Evolutionary conservation across 345 rosid genomes (phyloP).

Genomic region (Turritis glabra): DNA sequence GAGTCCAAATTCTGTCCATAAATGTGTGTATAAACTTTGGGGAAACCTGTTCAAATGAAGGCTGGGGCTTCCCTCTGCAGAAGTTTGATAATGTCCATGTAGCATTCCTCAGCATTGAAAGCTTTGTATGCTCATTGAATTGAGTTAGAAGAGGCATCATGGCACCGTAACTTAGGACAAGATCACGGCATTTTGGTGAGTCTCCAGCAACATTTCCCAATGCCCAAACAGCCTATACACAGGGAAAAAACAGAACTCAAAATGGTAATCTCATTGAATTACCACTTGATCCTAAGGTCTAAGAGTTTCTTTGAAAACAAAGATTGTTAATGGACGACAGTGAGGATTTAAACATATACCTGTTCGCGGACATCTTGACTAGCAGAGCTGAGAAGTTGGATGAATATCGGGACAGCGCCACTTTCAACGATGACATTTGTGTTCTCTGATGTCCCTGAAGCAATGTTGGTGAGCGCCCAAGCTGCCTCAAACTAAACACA

Average conservation of each 20-base stretch:
- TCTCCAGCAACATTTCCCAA: slow-evolving; percentile 92
- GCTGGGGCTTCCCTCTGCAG: slow-evolving; percentile 85
- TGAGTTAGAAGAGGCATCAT: slow-evolving; percentile 65
- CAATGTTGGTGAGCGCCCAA: slow-evolving; percentile 85
- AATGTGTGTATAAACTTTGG: background rate
- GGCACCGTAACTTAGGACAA: slow-evolving; percentile 63
- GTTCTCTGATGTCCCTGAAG: slow-evolving; percentile 82
- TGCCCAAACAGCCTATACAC: slow-evolving; percentile 83
- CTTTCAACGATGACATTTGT: slow-evolving; percentile 71
- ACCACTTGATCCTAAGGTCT: background rate
- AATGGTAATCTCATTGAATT: background rate
- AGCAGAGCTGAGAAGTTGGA: slow-evolving; percentile 63
- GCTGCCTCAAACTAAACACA: slow-evolving; percentile 76
- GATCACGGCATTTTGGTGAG: slow-evolving; percentile 79
- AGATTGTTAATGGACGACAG: too few relatives aligned
- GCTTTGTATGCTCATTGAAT: slow-evolving; percentile 67
- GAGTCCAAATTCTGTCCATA: background rate
- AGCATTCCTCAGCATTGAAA: slow-evolving; percentile 85
- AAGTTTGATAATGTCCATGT: slow-evolving; percentile 91
- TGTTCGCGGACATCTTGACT: slow-evolving; percentile 81
- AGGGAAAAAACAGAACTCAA: background rate
- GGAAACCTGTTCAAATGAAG: slow-evolving; percentile 69
- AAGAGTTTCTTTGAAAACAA: slow-evolving; percentile 6
- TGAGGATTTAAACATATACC: slow-evolving; percentile 40
- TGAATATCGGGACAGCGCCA: slow-evolving; percentile 72